Evolutionary conservation across 345 rosid species (phyloP).

Genomic region (Geranium rotundifolium): DNA sequence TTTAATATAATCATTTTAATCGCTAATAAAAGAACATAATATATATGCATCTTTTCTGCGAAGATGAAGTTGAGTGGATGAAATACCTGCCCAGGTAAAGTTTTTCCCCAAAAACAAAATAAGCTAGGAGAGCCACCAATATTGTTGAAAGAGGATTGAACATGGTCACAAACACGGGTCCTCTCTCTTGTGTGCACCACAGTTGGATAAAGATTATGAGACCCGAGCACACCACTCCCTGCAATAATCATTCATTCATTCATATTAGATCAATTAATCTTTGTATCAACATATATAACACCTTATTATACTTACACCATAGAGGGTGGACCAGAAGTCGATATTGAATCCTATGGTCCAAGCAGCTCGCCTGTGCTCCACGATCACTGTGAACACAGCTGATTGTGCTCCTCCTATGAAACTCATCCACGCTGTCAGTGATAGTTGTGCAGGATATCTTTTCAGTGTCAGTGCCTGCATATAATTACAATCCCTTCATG

Average conservation of each 20-base stretch:
- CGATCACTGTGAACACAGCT: conserved; percentile 38
- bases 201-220: conserved; percentile 27
- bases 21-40: too few species aligned
- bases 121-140: conserved; percentile 35
- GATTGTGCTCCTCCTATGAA: conserved; percentile 50
- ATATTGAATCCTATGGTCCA: conserved; percentile 50
- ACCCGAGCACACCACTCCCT: conserved; percentile 55
- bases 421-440: conserved; percentile 58
- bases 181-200: conserved; percentile 53
- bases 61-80: not conserved
- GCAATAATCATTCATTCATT: conserved; percentile 5
- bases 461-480: conserved; percentile 43
- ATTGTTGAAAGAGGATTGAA: conserved; percentile 50
- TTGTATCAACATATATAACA: too few species aligned
- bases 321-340: conserved; percentile 43
- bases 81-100: conserved; percentile 53
- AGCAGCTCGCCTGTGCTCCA: conserved; percentile 28
- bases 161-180: conserved; percentile 54
- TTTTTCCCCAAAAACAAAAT: conserved; percentile 46
- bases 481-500: too few species aligned
- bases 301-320: conserved; percentile 33
- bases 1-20: too few species aligned
- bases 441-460: conserved; percentile 54
- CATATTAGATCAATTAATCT: too few species aligned
- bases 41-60: too few species aligned